These are phyloP conservation scores for Cadophora luteo-olivacea DNA, from an alignment of 2,329 filamentous ascomycete genomes.

Conservation along the genomic window DNA sequence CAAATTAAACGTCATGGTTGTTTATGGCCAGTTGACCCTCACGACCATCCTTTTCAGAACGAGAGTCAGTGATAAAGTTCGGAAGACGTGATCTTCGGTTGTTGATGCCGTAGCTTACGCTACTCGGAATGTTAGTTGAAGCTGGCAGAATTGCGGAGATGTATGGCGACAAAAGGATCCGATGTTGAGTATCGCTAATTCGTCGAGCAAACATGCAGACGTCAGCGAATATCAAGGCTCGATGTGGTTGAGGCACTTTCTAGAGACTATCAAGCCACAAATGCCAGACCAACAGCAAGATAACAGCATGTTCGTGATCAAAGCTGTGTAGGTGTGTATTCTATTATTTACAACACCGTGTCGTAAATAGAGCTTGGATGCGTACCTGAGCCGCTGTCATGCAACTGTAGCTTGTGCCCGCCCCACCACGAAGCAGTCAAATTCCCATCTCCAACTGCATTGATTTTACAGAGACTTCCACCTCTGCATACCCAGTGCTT, in stretches of 20 bases:
- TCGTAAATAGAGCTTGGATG: conserved; percentile 8
- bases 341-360: too few species aligned
- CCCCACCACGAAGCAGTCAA: neutral
- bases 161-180: too few species aligned
- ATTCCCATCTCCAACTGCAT: too few species aligned
- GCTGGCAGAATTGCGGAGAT: too few species aligned
- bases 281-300: neutral
- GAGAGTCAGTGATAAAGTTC: too few species aligned
- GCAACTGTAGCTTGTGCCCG: neutral
- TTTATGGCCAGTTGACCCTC: neutral
- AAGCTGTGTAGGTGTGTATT: neutral
- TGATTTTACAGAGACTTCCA: too few species aligned
- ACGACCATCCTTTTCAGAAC: too few species aligned
- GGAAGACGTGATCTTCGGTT: neutral
- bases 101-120: neutral
- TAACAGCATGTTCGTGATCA: neutral
- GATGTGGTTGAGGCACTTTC: neutral
- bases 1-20: neutral
- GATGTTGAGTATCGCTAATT: neutral
- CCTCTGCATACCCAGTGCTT: neutral
- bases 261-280: neutral
- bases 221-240: neutral
- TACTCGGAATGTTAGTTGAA: too few species aligned
- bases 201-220: neutral
- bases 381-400: neutral